phyloP scores from a whole-genome alignment of 2,329 filamentous ascomycete species.

The Blumeria graminis region DNA sequence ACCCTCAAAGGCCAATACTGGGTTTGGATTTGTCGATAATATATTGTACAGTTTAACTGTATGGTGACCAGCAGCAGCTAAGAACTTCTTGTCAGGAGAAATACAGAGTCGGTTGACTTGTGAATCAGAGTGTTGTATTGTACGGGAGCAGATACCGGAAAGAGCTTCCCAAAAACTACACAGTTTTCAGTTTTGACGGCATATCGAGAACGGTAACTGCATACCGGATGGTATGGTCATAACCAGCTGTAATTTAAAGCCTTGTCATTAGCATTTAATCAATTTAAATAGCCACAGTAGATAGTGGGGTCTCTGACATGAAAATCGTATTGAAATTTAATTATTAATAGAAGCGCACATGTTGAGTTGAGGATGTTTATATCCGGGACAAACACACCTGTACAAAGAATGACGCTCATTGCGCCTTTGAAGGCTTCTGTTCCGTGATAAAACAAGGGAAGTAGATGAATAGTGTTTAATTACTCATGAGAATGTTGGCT shows the following conservation, averaged over 20 bases:
- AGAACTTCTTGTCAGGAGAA: constrained; percentile 88
- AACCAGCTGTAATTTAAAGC: constrained; percentile 28
- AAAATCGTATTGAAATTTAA: too few relatives aligned
- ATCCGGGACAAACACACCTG: constrained; percentile 6
- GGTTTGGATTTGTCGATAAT: constrained; percentile 90
- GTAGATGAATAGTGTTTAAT: too few relatives aligned
- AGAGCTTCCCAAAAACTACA: constrained; percentile 90
- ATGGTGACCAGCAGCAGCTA: constrained; percentile 50
- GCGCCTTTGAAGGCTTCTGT: neutral
- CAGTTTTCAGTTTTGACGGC: neutral
- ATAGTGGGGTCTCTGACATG: too few relatives aligned
- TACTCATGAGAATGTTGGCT: too few relatives aligned
- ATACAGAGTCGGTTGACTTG: constrained; percentile 97
- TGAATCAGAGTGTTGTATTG: constrained; percentile 92
- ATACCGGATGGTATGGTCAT: constrained; percentile 54
- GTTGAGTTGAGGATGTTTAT: neutral
- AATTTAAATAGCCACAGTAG: constrained; percentile 1
- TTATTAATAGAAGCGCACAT: neutral
- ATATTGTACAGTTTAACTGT: constrained; percentile 97
- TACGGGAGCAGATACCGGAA: constrained; percentile 91
- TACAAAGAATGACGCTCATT: constrained; percentile 12
- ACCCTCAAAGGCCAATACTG: constrained; percentile 80
- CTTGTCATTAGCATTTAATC: constrained; percentile 8
- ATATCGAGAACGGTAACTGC: neutral
- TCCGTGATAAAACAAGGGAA: too few relatives aligned